Conservation (phyloP, 2,329 filamentous ascomycete species). For the Hymenoscyphus repandus region DNA sequence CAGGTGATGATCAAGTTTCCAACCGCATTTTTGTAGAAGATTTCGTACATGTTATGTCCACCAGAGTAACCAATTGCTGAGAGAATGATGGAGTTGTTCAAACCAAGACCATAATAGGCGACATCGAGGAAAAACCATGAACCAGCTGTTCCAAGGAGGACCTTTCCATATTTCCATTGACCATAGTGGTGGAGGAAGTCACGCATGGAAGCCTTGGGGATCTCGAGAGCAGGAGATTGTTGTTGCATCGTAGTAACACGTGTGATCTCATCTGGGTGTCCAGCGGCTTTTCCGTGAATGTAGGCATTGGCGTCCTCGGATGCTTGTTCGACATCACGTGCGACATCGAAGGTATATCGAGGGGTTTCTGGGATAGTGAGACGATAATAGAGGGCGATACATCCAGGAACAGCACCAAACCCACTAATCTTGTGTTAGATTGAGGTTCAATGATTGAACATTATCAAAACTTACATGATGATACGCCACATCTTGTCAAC, state of each 20-base stretch:
- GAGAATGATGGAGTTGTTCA: slow-evolving; percentile 72
- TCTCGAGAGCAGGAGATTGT: slow-evolving; percentile 47
- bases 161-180: slow-evolving; percentile 64
- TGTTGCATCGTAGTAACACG: slow-evolving; percentile 54
- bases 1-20: slow-evolving; percentile 75
- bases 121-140: slow-evolving; percentile 67
- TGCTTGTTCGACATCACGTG: slow-evolving; percentile 69
- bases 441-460: background rate
- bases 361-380: slow-evolving; percentile 84
- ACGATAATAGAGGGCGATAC: slow-evolving; percentile 76
- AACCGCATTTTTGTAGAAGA: slow-evolving; percentile 66
- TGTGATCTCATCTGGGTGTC: slow-evolving; percentile 59
- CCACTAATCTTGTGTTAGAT: slow-evolving; percentile 9
- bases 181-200: slow-evolving; percentile 70
- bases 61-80: slow-evolving; percentile 66
- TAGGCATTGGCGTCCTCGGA: slow-evolving; percentile 70
- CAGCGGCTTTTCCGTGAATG: slow-evolving; percentile 57
- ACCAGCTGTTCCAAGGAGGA: slow-evolving; percentile 73
- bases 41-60: slow-evolving; percentile 59
- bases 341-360: slow-evolving; percentile 81
- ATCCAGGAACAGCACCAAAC: slow-evolving; percentile 74
- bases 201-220: slow-evolving; percentile 64
- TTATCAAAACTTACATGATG: slow-evolving; percentile 44
- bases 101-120: slow-evolving; percentile 48
- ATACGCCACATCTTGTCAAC: slow-evolving; percentile 87